Evolutionary conservation across 108 stramenopile genomes (phyloP).

Genomic region (Conticribra weissflogii): DNA sequence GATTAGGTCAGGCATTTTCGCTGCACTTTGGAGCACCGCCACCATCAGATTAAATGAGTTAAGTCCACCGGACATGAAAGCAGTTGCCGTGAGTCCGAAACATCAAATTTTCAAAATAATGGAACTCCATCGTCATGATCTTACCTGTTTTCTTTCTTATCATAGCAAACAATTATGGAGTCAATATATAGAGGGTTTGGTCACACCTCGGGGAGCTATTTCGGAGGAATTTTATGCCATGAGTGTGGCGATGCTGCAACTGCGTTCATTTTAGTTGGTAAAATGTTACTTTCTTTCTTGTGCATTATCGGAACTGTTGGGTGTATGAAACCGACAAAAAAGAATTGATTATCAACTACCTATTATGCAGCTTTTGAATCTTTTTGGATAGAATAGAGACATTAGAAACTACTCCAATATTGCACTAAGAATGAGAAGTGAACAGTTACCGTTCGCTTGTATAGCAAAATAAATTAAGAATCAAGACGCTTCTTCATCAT

Average conservation of each 20-base stretch:
- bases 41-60: constrained; percentile 33
- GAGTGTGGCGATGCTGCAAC: constrained; percentile 18
- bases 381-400: too few relatives aligned
- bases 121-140: too few relatives aligned
- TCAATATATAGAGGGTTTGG: constrained; percentile 38
- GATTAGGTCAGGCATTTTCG: constrained; percentile 38
- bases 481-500: not conserved
- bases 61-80: constrained; percentile 33
- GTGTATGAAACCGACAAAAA: constrained; percentile 3
- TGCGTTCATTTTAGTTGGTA: constrained; percentile 34
- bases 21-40: constrained; percentile 42
- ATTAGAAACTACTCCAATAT: too few relatives aligned
- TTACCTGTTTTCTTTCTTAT: too few relatives aligned
- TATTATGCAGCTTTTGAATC: too few relatives aligned
- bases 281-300: constrained; percentile 35
- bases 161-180: constrained; percentile 43
- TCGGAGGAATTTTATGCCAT: constrained; percentile 37
- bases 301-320: constrained; percentile 20
- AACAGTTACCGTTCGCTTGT: too few relatives aligned
- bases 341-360: not conserved
- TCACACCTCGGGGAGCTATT: constrained; percentile 33
- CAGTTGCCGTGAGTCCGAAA: constrained; percentile 13
- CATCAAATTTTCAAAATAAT: too few relatives aligned
- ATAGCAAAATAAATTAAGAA: too few relatives aligned
- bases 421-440: too few relatives aligned